Conservation (phyloP, 352 stramenopile genomes). For the Phytophthora macrochlamydospora region DNA sequence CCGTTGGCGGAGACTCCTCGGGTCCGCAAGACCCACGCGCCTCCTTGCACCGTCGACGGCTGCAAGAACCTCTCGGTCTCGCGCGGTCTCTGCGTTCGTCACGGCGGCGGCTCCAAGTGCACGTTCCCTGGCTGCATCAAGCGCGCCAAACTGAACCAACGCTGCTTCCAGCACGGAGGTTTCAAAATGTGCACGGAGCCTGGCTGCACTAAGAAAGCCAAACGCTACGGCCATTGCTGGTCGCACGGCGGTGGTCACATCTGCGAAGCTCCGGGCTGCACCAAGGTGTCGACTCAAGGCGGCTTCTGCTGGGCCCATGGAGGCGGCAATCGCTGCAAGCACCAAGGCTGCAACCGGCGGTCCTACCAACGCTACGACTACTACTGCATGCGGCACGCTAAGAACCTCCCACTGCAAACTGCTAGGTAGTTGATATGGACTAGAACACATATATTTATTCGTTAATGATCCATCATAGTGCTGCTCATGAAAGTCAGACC, state of each 20-base stretch:
- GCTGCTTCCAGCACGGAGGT: slow-evolving; percentile 71
- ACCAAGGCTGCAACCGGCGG: slow-evolving; percentile 58
- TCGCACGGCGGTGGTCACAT: slow-evolving; percentile 71
- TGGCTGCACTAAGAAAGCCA: slow-evolving; percentile 64
- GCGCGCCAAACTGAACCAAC: slow-evolving; percentile 65
- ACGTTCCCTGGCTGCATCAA: slow-evolving; percentile 48
- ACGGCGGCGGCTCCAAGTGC: slow-evolving; percentile 56
- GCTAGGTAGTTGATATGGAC: no score
- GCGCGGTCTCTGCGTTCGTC: slow-evolving; percentile 46
- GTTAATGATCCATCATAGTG: neutral
- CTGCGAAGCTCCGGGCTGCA: slow-evolving; percentile 55
- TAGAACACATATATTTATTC: no score
- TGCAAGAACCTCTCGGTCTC: slow-evolving; percentile 60
- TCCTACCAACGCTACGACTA: slow-evolving; percentile 69
- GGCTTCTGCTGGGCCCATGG: slow-evolving; percentile 75
- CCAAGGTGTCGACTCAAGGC: slow-evolving; percentile 64
- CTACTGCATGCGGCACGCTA: slow-evolving; percentile 57
- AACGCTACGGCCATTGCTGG: slow-evolving; percentile 75
- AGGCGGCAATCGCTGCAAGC: slow-evolving; percentile 59
- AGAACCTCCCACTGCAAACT: neutral
- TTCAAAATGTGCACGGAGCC: slow-evolving; percentile 69
- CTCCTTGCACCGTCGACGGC: slow-evolving; percentile 49
- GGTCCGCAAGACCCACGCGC: slow-evolving; percentile 36
- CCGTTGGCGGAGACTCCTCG: neutral
- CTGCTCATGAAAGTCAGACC: neutral